Evolutionary conservation across 2,329 filamentous ascomycete genomes (phyloP).

Genomic region (Sarocladiaceae sp.): DNA sequence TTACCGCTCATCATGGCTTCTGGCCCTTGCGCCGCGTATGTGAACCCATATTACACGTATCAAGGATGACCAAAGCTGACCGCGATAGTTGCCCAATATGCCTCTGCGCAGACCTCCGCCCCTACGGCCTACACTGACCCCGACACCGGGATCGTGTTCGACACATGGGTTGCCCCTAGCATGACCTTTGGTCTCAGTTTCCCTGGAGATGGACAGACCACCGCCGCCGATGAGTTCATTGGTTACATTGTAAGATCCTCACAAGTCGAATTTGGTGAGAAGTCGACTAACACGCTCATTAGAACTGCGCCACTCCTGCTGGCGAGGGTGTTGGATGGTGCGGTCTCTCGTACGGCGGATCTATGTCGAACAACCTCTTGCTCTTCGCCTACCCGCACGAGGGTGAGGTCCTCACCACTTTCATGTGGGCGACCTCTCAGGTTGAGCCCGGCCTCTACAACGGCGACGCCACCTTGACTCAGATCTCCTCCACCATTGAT

Average conservation of each 20-base stretch:
- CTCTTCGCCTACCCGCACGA: slow-evolving; percentile 54
- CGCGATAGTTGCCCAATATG: slow-evolving; percentile 10
- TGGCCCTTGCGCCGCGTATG: slow-evolving; percentile 15
- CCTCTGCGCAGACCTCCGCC: slow-evolving; percentile 13
- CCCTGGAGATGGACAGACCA: slow-evolving; percentile 41
- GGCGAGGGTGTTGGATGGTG: slow-evolving; percentile 50
- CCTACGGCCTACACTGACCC: slow-evolving; percentile 34
- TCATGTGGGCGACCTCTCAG: slow-evolving; percentile 57
- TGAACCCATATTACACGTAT: neutral
- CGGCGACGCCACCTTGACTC: slow-evolving; percentile 57
- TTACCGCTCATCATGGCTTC: slow-evolving; percentile 8
- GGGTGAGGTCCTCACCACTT: slow-evolving; percentile 49
- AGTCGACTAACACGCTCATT: slow-evolving; percentile 12
- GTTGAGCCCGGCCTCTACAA: slow-evolving; percentile 53
- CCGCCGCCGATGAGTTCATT: slow-evolving; percentile 52
- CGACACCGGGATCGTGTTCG: slow-evolving; percentile 49
- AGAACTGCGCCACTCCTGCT: slow-evolving; percentile 42
- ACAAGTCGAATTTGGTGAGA: neutral
- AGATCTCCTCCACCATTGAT: slow-evolving; percentile 55
- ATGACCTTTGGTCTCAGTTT: slow-evolving; percentile 52
- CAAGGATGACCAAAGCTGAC: neutral
- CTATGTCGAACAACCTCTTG: slow-evolving; percentile 56
- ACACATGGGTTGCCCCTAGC: slow-evolving; percentile 41
- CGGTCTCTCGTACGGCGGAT: slow-evolving; percentile 50
- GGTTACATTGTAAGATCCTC: slow-evolving; percentile 47